Percentiles rank a stretch among this genome's conserved stretches.
Conservation (phyloP, 768 basidiomycete species). For the Gyrodon lividus region DNA sequence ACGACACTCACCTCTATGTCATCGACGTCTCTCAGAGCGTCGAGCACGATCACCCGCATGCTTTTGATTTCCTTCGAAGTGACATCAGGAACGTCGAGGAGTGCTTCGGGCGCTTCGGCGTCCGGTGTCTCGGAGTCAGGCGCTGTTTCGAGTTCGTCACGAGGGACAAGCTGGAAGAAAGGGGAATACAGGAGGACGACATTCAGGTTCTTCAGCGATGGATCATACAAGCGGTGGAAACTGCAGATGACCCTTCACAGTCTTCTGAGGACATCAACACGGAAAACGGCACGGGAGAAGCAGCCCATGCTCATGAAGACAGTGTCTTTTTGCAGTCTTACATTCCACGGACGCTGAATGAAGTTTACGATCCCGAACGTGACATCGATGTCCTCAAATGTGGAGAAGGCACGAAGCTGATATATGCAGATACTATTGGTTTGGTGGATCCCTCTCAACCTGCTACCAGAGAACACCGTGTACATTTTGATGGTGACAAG, state of each 20-base stretch:
- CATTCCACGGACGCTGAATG: conserved; percentile 89
- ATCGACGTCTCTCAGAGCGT: conserved; percentile 99
- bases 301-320: conserved; percentile 75
- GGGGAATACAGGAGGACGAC: conserved; percentile 28
- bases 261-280: conserved; percentile 11
- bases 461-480: conserved; percentile 8
- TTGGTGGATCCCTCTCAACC: conserved; percentile 48
- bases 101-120: conserved; percentile 79
- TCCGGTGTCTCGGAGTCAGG: conserved; percentile 73
- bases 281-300: conserved; percentile 11
- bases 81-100: conserved; percentile 94
- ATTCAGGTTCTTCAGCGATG: conserved; percentile 42
- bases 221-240: conserved; percentile 41
- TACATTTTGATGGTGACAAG: conserved; percentile 20
- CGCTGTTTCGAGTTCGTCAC: conserved; percentile 90
- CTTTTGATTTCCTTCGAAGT: conserved; percentile 92
- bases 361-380: conserved; percentile 93
- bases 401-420: conserved; percentile 71
- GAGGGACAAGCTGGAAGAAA: conserved; percentile 43
- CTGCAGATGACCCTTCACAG: conserved; percentile 14
- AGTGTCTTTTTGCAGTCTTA: conserved; percentile 86
- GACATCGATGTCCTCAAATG: conserved; percentile 75
- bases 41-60: conserved; percentile 95
- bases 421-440: conserved; percentile 87
- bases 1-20: conserved; percentile 78